Evolutionary conservation across 2,329 filamentous ascomycete species (phyloP), one percentile per base, ranked within the genome.

Genomic region (Clathrospora elynae): DNA sequence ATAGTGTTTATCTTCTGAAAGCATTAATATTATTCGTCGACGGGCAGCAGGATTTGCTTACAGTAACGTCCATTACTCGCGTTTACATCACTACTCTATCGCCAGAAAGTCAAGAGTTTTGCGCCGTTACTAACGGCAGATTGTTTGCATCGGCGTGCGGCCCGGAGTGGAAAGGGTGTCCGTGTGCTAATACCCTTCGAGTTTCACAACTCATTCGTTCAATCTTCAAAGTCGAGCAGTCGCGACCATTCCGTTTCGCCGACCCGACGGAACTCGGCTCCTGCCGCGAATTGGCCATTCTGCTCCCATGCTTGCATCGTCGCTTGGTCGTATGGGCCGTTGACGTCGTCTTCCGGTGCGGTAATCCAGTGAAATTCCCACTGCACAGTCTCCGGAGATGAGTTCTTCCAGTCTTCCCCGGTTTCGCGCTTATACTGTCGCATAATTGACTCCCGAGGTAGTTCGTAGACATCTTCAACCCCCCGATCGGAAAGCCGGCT

Each of bases 301-400:
- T 88, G 84, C 56, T 87, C 84, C 93, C 93, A 99, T 2, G 88
- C 87, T 59, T 84, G 82, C 93, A 99, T 97, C 24, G 86, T 92
- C 4, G 78, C 69, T 6, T 80, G 82, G 64, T 96, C 90, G 68
- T 90, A 99, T 0, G 93, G 92, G 0, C 93, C 93, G 69, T 99
- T 90, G 44, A 81, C 80, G 33, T 82, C 80, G 8, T 82, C 88
- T 62, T 96, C 92, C 26, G 90, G 80, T 12, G 88, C 89, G 67
- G 96, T 90, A 25, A 84, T 85, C 93, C 93, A 99, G 45, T 89
- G 81, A 68, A 90, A 99, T 70, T 97, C 88, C 91, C 92, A 99
- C 77, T 82, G 80, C 37, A 58, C 42, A 16, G 61, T 61, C 12
- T 62, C 65, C 16, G 70, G 63, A 32, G 72, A 62, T 5, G 76